These are phyloP conservation scores for Selaginella moellendorffii DNA, from an alignment of 75 land plant species.

Conservation along the genomic window DNA sequence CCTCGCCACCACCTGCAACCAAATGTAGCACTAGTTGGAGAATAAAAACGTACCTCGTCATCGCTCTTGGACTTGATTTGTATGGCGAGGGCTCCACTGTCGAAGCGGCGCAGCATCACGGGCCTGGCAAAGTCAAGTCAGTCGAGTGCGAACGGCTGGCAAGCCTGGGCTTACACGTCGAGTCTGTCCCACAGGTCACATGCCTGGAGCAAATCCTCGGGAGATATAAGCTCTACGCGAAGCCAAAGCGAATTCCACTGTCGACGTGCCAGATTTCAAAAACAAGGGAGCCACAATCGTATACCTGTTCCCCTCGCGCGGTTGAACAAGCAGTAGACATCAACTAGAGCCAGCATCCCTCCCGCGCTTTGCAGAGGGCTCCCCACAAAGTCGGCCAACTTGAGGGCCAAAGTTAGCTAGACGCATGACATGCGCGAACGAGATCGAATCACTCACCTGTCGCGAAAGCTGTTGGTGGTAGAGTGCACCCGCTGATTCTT, in stretches of 20 bases:
- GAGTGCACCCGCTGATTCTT: constrained; percentile 88
- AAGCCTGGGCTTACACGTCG: constrained; percentile 92
- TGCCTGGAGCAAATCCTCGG: constrained; percentile 91
- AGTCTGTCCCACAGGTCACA: constrained; percentile 86
- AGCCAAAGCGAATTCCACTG: no score
- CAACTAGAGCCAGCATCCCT: constrained; percentile 83
- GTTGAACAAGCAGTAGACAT: constrained; percentile 85
- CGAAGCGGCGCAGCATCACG: constrained; percentile 72
- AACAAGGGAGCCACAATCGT: background rate
- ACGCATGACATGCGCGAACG: background rate
- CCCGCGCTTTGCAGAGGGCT: constrained; percentile 72
- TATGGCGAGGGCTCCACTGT: constrained; percentile 91
- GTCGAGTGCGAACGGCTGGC: background rate
- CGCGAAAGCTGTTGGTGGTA: constrained; percentile 93
- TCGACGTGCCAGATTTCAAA: background rate
- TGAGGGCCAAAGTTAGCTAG: constrained; percentile 6
- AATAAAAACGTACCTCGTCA: constrained; percentile 49
- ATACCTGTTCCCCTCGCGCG: constrained; percentile 96
- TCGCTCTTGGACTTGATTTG: constrained; percentile 76
- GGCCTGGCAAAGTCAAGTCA: constrained; percentile 33
- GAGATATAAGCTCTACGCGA: constrained; percentile 76
- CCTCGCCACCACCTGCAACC: constrained; percentile 55
- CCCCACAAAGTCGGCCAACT: constrained; percentile 95
- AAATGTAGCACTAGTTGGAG: background rate
- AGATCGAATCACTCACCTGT: constrained; percentile 56